Conservation (phyloP, 2,329 filamentous ascomycete species). For the Pleoardoris graminearum region DNA sequence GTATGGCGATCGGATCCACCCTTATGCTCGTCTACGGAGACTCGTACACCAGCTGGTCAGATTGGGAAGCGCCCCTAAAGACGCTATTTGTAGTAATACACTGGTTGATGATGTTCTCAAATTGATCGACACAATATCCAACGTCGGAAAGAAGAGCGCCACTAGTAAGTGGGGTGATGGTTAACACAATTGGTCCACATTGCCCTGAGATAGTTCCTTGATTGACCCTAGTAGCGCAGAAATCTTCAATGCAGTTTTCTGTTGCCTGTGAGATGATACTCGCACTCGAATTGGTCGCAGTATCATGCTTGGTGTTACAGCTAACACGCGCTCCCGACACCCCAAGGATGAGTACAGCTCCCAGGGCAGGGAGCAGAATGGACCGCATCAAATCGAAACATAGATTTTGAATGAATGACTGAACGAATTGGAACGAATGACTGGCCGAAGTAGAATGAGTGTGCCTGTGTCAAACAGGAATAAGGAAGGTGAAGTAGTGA, state of each 20-base stretch:
- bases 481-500: no score
- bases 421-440: no score
- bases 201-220: neutral
- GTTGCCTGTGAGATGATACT: neutral
- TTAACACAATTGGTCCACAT: neutral
- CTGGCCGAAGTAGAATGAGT: no score
- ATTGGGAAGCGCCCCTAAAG: neutral
- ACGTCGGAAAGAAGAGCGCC: neutral
- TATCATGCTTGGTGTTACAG: neutral
- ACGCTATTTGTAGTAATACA: neutral
- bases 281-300: neutral
- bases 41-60: neutral
- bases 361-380: no score
- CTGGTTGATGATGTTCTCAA: neutral
- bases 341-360: no score
- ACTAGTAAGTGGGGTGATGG: neutral
- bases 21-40: neutral
- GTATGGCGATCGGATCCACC: neutral
- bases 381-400: no score
- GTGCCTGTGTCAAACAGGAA: no score
- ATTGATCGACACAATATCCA: neutral
- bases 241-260: neutral
- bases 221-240: neutral
- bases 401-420: no score
- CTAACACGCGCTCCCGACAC: neutral